These are phyloP conservation scores for Coffea canephora DNA, from an alignment of 257 asterid species.

Conservation along the genomic window DNA sequence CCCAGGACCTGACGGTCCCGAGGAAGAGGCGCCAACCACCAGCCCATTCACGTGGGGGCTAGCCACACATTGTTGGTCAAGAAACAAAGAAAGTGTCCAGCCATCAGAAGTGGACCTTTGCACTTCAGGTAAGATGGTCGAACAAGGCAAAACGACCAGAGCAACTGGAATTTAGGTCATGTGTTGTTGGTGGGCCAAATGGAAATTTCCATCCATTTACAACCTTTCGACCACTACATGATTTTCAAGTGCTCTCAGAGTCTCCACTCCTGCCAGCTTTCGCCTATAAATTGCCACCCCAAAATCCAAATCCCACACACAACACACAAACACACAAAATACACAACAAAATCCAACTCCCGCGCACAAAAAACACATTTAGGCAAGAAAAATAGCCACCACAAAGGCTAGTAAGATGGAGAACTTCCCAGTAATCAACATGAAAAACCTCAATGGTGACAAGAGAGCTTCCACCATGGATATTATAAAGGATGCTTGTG, in stretches of 20 bases:
- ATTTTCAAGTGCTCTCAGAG: not conserved
- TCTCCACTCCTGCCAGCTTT: not conserved
- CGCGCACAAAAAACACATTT: not conserved
- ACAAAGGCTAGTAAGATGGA: constrained; percentile 3
- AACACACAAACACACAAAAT: not conserved
- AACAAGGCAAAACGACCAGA: too few species aligned
- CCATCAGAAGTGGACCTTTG: too few species aligned
- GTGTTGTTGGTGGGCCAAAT: not conserved
- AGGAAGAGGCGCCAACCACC: too few species aligned
- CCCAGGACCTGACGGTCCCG: too few species aligned
- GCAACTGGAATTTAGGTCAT: too few species aligned
- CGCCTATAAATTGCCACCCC: constrained; percentile 7
- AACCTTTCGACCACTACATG: not conserved
- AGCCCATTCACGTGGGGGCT: too few species aligned
- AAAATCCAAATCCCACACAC: not conserved
- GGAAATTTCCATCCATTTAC: not conserved
- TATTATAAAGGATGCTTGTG: constrained; percentile 19
- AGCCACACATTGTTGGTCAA: too few species aligned
- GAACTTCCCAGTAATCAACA: constrained; percentile 22
- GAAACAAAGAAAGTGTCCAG: too few species aligned
- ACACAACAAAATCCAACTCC: too few species aligned
- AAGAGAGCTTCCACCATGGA: constrained; percentile 15
- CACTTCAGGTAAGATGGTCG: too few species aligned
- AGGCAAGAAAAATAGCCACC: not conserved
- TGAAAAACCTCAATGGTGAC: constrained; percentile 19